A percentile compares a stretch with the other conserved stretches of the same genome.
Evolutionary conservation across 306 rosid genomes (phyloP).

Genomic region (Begonia masoniana): DNA sequence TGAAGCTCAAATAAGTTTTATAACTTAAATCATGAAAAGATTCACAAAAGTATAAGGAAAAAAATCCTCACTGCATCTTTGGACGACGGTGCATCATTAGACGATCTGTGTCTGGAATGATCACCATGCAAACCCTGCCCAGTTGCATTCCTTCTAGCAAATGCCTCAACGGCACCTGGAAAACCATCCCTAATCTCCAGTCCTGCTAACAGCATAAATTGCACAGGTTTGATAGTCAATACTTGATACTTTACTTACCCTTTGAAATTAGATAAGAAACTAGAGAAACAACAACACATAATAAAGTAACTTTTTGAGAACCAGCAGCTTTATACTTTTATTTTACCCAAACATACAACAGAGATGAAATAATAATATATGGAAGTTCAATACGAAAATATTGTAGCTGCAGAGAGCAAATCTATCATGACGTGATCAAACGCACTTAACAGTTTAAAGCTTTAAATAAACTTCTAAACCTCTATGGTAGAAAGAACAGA

Average conservation of each 20-base stretch:
- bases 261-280: too few species aligned
- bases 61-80: slow-evolving; percentile 51
- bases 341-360: too few species aligned
- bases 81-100: slow-evolving; percentile 64
- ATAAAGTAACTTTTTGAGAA: too few species aligned
- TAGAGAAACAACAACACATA: too few species aligned
- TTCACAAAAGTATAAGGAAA: not conserved
- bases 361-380: too few species aligned
- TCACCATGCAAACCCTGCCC: slow-evolving; percentile 62
- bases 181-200: slow-evolving; percentile 63
- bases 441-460: slow-evolving; percentile 4
- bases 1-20: not conserved
- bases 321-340: too few species aligned
- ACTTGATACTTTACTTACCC: too few species aligned
- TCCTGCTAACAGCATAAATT: slow-evolving; percentile 23
- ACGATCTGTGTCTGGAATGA: slow-evolving; percentile 56
- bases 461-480: slow-evolving; percentile 9
- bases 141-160: slow-evolving; percentile 69
- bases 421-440: too few species aligned
- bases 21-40: not conserved
- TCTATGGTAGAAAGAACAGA: slow-evolving; percentile 16
- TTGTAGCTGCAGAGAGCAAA: not conserved
- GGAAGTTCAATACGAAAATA: too few species aligned
- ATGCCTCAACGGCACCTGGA: slow-evolving; percentile 82
- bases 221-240: too few species aligned